phyloP scores from a whole-genome alignment of 768 basidiomycete genomes.

The Lactarius quietus region DNA sequence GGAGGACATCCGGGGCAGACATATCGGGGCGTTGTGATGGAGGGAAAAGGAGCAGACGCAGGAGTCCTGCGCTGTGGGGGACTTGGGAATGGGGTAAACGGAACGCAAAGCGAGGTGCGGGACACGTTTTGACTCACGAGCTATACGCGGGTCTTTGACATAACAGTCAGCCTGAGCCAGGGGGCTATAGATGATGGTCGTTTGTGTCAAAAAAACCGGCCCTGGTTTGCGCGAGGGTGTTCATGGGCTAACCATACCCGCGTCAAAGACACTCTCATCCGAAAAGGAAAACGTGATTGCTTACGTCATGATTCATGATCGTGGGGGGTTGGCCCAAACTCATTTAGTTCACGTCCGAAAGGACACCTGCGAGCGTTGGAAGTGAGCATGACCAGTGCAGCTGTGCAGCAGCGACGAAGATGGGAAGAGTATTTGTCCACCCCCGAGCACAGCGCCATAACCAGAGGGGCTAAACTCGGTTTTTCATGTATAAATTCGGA shows the following conservation, averaged over 20 bases:
- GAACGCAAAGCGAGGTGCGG: background rate
- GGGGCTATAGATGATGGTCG: slow-evolving; percentile 9
- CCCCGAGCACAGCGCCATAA: background rate
- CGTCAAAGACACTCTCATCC: slow-evolving; percentile 13
- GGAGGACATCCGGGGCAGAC: slow-evolving; percentile 20
- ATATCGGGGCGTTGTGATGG: background rate
- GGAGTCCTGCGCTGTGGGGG: too few species aligned
- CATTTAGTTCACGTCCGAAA: background rate
- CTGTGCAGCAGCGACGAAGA: background rate
- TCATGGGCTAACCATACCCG: background rate
- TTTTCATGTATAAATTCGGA: background rate
- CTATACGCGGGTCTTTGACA: background rate
- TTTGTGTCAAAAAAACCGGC: slow-evolving; percentile 1
- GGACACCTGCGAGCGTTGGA: background rate
- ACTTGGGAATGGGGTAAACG: background rate
- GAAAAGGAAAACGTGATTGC: slow-evolving; percentile 12
- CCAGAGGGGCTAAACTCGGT: background rate
- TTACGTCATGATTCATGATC: slow-evolving; percentile 20
- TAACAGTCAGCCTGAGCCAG: background rate
- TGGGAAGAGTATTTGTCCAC: background rate
- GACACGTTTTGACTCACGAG: slow-evolving; percentile 5
- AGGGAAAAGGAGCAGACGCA: background rate
- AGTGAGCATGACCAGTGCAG: background rate
- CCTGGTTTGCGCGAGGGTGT: background rate
- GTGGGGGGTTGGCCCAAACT: background rate